Percentiles rank a stretch among this genome's conserved stretches.
Evolutionary conservation across 495 filamentous ascomycete genomes (phyloP).

Genomic region (Astrothelium macrocarpum): DNA sequence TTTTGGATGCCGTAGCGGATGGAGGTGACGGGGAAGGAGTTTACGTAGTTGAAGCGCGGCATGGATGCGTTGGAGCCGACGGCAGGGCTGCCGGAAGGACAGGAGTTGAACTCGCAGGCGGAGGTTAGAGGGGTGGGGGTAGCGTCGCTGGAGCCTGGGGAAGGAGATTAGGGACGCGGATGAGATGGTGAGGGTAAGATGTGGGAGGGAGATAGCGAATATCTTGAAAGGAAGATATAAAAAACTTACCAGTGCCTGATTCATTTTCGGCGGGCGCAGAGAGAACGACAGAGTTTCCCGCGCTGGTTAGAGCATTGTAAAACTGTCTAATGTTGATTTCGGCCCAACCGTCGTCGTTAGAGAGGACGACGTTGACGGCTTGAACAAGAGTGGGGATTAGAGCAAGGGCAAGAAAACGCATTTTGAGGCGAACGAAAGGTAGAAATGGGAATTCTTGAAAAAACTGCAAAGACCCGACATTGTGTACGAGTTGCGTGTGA

Average conservation of each 20-base stretch:
- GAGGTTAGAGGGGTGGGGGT: constrained; percentile 36
- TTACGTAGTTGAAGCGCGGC: constrained; percentile 57
- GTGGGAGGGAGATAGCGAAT: background rate
- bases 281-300: constrained; percentile 51
- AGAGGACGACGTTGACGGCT: constrained; percentile 50
- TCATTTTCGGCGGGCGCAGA: constrained; percentile 56
- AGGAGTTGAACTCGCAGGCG: constrained; percentile 49
- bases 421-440: background rate
- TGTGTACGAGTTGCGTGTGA: too few species aligned
- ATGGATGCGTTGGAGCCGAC: constrained; percentile 46
- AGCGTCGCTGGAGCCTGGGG: constrained; percentile 42
- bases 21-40: constrained; percentile 56
- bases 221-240: background rate
- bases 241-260: constrained; percentile 47
- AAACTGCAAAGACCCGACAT: background rate
- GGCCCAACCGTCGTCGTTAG: constrained; percentile 67
- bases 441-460: background rate
- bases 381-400: constrained; percentile 26
- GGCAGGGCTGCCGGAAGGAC: constrained; percentile 44
- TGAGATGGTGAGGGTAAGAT: background rate
- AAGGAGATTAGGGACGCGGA: background rate
- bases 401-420: constrained; percentile 9
- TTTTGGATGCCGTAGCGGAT: constrained; percentile 54
- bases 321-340: constrained; percentile 53
- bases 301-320: constrained; percentile 40